These are phyloP conservation scores for Butyriboletus loyo DNA, from an alignment of 768 basidiomycete species.

Conservation along the genomic window DNA sequence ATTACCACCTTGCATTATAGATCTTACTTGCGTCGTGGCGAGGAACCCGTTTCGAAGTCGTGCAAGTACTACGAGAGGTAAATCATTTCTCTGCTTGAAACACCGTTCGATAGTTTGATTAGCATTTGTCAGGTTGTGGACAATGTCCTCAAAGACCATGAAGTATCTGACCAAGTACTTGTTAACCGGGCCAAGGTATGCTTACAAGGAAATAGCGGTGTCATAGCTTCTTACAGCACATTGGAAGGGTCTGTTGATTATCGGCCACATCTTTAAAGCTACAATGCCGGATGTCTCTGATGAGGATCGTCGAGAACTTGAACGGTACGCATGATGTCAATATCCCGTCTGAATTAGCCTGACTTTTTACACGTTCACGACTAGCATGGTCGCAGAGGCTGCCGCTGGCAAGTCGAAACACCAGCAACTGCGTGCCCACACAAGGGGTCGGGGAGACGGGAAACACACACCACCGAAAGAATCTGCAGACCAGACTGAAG, in stretches of 20 bases:
- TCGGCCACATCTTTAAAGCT: conserved; percentile 87
- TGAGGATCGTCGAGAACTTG: conserved; percentile 90
- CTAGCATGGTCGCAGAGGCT: conserved; percentile 84
- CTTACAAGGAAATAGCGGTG: neutral
- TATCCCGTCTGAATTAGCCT: neutral
- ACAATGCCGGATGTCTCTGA: conserved; percentile 87
- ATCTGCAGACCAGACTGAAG: conserved; percentile 27
- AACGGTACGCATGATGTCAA: conserved; percentile 55
- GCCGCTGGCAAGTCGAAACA: conserved; percentile 71
- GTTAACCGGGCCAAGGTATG: conserved; percentile 82
- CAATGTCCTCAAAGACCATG: conserved; percentile 78
- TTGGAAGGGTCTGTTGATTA: conserved; percentile 74
- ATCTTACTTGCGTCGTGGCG: conserved; percentile 98
- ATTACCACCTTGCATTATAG: conserved; percentile 31
- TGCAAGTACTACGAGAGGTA: conserved; percentile 80
- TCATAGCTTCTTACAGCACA: neutral
- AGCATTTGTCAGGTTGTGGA: conserved; percentile 59
- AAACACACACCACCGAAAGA: conserved; percentile 39
- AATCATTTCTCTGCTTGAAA: neutral
- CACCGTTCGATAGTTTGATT: conserved; percentile 2
- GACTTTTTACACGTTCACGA: neutral
- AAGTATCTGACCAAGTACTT: conserved; percentile 65
- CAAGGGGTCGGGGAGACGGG: conserved; percentile 30
- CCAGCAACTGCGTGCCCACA: conserved; percentile 31
- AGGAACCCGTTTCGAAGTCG: conserved; percentile 92